Base-by-base conservation (phyloP, 192 early-diverging fungal genomes). In the Gryganskiella cystojenkinii region DNA sequence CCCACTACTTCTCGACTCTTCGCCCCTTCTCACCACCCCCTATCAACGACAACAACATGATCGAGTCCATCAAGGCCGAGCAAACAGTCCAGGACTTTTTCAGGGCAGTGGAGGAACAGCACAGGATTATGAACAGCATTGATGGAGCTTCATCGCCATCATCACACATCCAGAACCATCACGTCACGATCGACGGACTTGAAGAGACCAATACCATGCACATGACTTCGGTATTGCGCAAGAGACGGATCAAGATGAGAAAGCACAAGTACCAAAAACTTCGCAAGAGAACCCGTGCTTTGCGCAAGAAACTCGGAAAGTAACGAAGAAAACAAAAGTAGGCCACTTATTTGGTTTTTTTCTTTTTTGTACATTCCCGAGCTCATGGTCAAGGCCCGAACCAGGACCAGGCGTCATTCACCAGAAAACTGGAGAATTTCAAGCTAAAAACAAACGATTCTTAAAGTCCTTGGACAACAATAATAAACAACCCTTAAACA, bases 181-280 rank as follows among this genome's bases (percentile, higher is more conserved):
- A 62, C 20, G 65, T 43, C 51, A 63, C 68, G 44, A 73, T 74
- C 59, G 62, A 55, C 22, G 57, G 65, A 28, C 7, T 53, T 33
- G 64, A 79, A 0, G 65, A 69, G 34, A 69, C 60, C 28, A 78
- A 57, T 14, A 67, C 47, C 22, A 79, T 87, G 72, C 82, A 90
- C 49, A 71, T 91, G 81, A 94, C 95, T 27, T 93, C 88, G 67
- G 92, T 96, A 33, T 79, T 90, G 66, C 91, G 95, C 81, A 92
- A 92, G 75, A 88, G 95, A 56, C 91, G 85, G 70, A 90, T 91
- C 82, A 95, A 95, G 90, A 95, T 96, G 95, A 96, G 96, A 74
- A 98, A 96, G 84, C 95, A 98, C 86, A 98, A 98, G 84, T 92
- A 92, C 79, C 93, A 92, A 81, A 98, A 98, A 79, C 75, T 91